phyloP scores from a whole-genome alignment of 2,329 filamentous ascomycete genomes.

The Phyllachora maydis region DNA sequence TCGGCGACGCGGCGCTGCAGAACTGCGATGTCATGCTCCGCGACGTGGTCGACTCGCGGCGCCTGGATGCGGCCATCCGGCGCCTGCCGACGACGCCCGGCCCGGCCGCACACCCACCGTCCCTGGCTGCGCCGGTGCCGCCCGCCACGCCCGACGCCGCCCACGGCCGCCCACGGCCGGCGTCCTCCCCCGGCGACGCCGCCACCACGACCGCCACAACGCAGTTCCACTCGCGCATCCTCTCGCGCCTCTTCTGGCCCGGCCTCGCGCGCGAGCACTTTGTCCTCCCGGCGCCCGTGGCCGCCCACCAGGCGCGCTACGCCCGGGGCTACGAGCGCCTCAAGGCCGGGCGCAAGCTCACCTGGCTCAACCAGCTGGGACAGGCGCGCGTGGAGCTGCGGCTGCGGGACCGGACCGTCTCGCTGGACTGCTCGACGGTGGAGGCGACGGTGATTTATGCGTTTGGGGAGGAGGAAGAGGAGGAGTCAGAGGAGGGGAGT shows the following conservation, averaged over 20 bases:
- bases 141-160: conserved; percentile 2
- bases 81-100: conserved; percentile 12
- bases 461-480: conserved; percentile 36
- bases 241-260: conserved; percentile 91
- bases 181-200: conserved; percentile 2
- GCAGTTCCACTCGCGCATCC: conserved; percentile 56
- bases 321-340: conserved; percentile 56
- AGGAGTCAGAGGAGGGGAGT: conserved; percentile 12
- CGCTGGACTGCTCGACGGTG: conserved; percentile 58
- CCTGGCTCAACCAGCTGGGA: conserved; percentile 71
- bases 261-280: conserved; percentile 52
- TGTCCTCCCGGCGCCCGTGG: conserved; percentile 35
- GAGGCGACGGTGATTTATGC: conserved; percentile 76
- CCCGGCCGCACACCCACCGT: too few species aligned
- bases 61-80: conserved; percentile 48
- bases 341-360: conserved; percentile 69
- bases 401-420: conserved; percentile 57
- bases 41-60: conserved; percentile 68
- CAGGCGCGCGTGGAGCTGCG: conserved; percentile 65
- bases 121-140: neutral
- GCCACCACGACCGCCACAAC: conserved; percentile 7
- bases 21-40: conserved; percentile 95
- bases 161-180: conserved; percentile 5
- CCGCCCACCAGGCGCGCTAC: conserved; percentile 46
- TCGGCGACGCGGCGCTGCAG: conserved; percentile 71